These are phyloP conservation scores for Puccinia horiana DNA, from an alignment of 1,284 basidiomycete genomes.

Conservation along the genomic window DNA sequence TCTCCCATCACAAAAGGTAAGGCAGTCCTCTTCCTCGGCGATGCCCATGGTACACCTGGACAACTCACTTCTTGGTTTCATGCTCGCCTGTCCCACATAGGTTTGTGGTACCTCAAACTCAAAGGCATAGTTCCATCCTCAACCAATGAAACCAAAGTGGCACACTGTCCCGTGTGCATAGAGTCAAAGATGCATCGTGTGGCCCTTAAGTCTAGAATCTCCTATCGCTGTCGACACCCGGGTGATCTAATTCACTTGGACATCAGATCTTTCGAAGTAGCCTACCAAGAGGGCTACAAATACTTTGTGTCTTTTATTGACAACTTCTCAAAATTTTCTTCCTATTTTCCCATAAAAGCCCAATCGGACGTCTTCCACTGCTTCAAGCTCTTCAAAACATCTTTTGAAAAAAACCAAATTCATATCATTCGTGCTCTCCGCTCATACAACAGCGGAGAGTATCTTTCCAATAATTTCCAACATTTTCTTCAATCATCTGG, in stretches of 20 bases:
- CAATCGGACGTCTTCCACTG: slow-evolving; percentile 38
- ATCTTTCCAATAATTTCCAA: not conserved
- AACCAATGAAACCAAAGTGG: not conserved
- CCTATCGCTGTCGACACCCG: not conserved
- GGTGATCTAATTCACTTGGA: slow-evolving; percentile 25
- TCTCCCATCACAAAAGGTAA: not conserved
- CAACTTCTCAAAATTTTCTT: not conserved
- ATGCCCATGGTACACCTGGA: not conserved
- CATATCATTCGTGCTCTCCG: not conserved
- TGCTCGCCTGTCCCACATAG: not conserved
- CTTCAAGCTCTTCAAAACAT: slow-evolving; percentile 58
- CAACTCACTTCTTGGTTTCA: too few relatives aligned
- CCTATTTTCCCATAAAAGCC: slow-evolving; percentile 10
- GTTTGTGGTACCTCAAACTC: not conserved
- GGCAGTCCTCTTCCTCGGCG: not conserved
- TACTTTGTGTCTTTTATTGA: slow-evolving; percentile 4
- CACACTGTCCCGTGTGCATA: not conserved
- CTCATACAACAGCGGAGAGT: slow-evolving; percentile 12
- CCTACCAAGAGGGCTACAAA: not conserved
- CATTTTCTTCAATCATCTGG: not conserved
- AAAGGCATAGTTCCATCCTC: not conserved
- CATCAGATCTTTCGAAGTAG: not conserved
- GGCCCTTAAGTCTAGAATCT: not conserved
- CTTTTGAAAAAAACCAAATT: slow-evolving; percentile 53
- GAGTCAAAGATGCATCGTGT: slow-evolving; percentile 7